Evolutionary conservation across 1,139 yeast genomes (phyloP), one percentile per base, ranked within the genome.

Genomic region (Starmera stellimalicola): DNA sequence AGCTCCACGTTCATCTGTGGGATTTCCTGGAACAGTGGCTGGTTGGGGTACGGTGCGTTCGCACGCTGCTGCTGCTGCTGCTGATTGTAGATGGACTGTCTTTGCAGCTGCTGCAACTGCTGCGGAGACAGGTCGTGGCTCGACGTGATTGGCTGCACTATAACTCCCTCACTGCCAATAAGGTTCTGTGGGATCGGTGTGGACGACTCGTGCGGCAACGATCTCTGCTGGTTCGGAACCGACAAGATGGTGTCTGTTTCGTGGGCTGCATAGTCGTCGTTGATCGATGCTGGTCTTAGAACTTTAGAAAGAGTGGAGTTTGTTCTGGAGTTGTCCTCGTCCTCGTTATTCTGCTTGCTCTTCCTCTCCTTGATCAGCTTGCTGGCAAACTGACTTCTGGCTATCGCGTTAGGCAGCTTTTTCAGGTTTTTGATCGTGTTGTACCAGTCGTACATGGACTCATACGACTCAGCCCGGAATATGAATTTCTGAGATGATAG

Each of bases 401-500:
- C 63, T 7, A 69, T 55, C 3, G 84, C 78, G 5, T 70, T 67
- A 14, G 75, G 63, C 45, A 79, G 62, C 25, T 63, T 58, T 7
- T 85, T 81, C 48, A 85, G 63, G 29, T 65, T 65, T 49, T 76
- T 76, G 43, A 88, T 66, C 52, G 83, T 94, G 42, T 72, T 71
- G 55, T 73, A 84, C 98, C 98, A 91, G 18, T 68, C 72, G 50
- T 80, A 74, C 88, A 87, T 81, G 32, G 70, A 63, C 31, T 76
- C 79, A 50, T 81, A 81, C 30, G 80, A 72, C 50, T 82, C 88
- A 17, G 94, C 79, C 48, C 95, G 70, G 62, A 91, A 88, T 9
- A 87, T 94, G 85, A 93, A 87, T 50, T 85, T 87, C 59, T 88
- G 96, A 33, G 85, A 83, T 44, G 80, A 81, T 27, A 75, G 55